Evolutionary conservation across 495 filamentous ascomycete genomes (phyloP).

Genomic region (Penicillium macrosclerotiorum): DNA sequence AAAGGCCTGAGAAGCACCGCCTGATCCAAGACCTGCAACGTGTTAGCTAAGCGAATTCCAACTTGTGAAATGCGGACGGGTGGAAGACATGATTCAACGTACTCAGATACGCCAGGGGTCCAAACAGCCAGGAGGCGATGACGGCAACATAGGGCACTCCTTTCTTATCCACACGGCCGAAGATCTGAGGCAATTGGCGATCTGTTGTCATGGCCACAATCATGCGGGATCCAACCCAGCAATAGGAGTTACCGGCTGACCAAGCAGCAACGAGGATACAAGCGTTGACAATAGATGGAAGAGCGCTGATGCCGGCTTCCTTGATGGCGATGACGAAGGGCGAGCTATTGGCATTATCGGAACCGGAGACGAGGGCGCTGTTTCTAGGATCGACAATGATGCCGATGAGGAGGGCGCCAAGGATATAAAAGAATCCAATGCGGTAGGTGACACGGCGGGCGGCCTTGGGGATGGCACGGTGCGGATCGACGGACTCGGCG

Average conservation of each 20-base stretch:
- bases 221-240: conserved; percentile 39
- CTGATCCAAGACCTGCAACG: conserved; percentile 32
- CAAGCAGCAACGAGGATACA: conserved; percentile 65
- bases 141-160: conserved; percentile 39
- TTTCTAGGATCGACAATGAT: conserved; percentile 49
- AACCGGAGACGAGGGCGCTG: conserved; percentile 49
- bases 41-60: background rate
- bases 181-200: conserved; percentile 33
- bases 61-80: background rate
- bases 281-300: conserved; percentile 76
- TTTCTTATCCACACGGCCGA: conserved; percentile 30
- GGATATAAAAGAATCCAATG: conserved; percentile 77
- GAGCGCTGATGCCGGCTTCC: conserved; percentile 61
- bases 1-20: conserved; percentile 48
- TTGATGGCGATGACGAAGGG: conserved; percentile 60
- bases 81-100: too few species aligned
- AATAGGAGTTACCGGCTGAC: conserved; percentile 63
- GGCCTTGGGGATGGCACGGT: conserved; percentile 72
- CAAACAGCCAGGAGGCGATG: conserved; percentile 31
- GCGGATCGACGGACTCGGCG: conserved; percentile 78
- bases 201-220: conserved; percentile 38
- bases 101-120: conserved; percentile 33
- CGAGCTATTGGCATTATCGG: conserved; percentile 43
- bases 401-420: conserved; percentile 56
- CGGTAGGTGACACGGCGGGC: conserved; percentile 84